A percentile compares a stretch with the other conserved stretches of the same genome.
Evolutionary conservation across 225 moss, liverwort and hornwort species (phyloP).

Genomic region (Polytrichum commune): DNA sequence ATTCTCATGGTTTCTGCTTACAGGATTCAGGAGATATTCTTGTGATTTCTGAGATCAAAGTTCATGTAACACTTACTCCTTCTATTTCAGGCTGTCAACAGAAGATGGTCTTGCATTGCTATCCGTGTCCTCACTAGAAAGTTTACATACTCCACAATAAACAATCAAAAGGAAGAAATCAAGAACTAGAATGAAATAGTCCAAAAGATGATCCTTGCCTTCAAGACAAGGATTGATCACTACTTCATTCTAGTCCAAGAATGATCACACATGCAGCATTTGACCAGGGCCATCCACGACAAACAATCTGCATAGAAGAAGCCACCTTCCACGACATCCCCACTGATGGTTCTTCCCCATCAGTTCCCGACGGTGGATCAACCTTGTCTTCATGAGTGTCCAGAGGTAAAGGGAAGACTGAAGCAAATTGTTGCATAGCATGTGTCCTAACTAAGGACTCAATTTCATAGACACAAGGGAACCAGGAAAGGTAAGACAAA

Average conservation of each 20-base stretch:
- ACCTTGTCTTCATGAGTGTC: background rate
- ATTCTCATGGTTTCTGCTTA: too few species aligned
- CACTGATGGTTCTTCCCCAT: background rate
- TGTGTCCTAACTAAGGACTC: background rate
- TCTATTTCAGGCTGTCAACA: constrained; percentile 16
- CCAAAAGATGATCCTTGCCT: too few species aligned
- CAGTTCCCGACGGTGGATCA: too few species aligned
- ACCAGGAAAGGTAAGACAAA: background rate
- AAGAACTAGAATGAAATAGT: too few species aligned
- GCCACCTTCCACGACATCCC: background rate
- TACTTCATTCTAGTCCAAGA: too few species aligned
- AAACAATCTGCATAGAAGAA: too few species aligned
- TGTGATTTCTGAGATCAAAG: background rate
- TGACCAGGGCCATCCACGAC: too few species aligned
- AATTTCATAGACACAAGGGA: background rate
- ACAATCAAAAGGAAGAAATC: background rate
- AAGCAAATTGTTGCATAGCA: background rate
- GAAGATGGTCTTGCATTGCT: background rate
- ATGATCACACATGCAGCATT: too few species aligned
- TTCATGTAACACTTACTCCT: constrained; percentile 16
- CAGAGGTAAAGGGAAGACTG: background rate
- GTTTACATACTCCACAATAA: too few species aligned
- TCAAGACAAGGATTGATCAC: too few species aligned
- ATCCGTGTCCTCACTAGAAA: background rate
- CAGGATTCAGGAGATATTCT: too few species aligned